Percentiles rank a stretch among this genome's conserved stretches.
These are phyloP conservation scores for Blastomyces parvus DNA, from an alignment of 2,329 filamentous ascomycete genomes.

Conservation along the genomic window DNA sequence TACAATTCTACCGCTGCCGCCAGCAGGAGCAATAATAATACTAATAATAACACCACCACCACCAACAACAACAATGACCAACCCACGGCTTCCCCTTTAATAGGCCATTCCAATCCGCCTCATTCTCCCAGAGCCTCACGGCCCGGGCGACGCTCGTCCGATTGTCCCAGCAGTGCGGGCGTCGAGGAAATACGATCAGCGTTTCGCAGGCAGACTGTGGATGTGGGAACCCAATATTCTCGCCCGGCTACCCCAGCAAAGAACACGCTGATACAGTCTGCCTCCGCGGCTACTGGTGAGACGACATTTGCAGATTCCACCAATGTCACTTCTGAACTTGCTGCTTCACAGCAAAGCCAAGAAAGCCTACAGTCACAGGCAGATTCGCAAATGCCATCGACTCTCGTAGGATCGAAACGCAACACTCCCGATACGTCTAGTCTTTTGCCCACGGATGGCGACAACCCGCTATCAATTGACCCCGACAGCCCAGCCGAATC, in stretches of 20 bases:
- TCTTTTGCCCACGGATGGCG: neutral
- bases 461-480: constrained; percentile 3
- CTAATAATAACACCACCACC: too few relatives aligned
- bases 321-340: neutral
- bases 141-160: constrained; percentile 10
- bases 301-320: neutral
- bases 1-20: constrained; percentile 15
- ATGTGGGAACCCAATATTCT: constrained; percentile 48
- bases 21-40: neutral
- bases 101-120: neutral
- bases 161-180: constrained; percentile 13
- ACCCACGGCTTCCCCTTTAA: neutral
- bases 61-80: neutral
- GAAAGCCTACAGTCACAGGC: constrained; percentile 13
- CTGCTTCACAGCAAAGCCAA: constrained; percentile 12
- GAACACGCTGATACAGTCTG: neutral
- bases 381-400: constrained; percentile 18
- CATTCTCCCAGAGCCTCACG: constrained; percentile 8
- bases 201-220: constrained; percentile 32
- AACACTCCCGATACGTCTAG: constrained; percentile 15
- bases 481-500: constrained; percentile 21
- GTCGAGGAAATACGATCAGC: constrained; percentile 14
- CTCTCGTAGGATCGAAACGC: constrained; percentile 17
- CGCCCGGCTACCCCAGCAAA: constrained; percentile 40
- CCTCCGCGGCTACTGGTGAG: neutral